These are phyloP conservation scores for Mallotus repandus DNA, from an alignment of 441 rosid genomes.

Conservation along the genomic window DNA sequence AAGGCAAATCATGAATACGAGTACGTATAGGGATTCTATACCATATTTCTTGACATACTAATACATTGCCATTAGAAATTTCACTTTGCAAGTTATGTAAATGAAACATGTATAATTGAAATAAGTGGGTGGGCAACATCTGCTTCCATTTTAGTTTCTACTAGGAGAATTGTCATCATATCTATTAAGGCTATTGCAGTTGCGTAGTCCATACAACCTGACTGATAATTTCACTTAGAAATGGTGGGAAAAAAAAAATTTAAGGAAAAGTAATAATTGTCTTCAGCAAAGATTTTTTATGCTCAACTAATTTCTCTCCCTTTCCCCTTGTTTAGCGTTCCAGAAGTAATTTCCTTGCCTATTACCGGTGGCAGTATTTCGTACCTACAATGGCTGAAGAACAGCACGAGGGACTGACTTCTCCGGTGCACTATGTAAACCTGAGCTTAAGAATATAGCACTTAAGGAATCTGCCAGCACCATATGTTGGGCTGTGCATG, in stretches of 20 bases:
- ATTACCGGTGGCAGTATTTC: conserved; percentile 70
- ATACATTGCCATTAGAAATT: background rate
- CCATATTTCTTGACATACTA: background rate
- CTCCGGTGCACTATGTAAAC: conserved; percentile 1
- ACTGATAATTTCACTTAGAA: too few species aligned
- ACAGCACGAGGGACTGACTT: conserved; percentile 69
- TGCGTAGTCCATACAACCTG: background rate
- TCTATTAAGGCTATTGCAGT: background rate
- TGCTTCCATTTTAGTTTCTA: background rate
- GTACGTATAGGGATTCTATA: conserved; percentile 39
- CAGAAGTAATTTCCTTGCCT: conserved; percentile 87
- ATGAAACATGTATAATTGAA: background rate
- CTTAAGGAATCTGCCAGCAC: background rate
- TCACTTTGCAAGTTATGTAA: background rate
- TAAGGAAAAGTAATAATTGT: background rate
- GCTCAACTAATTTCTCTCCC: background rate
- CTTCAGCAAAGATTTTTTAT: background rate
- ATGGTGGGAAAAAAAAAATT: too few species aligned
- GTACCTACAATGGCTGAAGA: conserved; percentile 84
- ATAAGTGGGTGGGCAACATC: too few species aligned
- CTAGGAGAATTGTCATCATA: background rate
- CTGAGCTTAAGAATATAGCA: background rate
- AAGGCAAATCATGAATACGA: conserved; percentile 93
- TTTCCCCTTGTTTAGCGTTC: conserved; percentile 45
- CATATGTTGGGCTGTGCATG: background rate